These are phyloP conservation scores for Lagenidium sp. DNA, from an alignment of 352 stramenopile genomes.

Conservation along the genomic window DNA sequence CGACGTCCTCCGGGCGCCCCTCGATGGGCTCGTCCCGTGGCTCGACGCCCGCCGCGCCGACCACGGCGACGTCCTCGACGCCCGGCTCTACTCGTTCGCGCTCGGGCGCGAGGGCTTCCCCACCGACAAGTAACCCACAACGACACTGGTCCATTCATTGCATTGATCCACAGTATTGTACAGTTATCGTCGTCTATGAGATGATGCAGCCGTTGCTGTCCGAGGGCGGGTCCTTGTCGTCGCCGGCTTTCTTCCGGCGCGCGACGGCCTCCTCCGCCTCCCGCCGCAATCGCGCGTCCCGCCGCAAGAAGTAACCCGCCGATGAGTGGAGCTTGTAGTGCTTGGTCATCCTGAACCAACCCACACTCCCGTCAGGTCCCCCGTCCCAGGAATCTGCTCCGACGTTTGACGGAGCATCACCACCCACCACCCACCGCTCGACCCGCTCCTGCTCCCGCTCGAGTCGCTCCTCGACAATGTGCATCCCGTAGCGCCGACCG, in stretches of 20 bases:
- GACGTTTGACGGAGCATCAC: not conserved
- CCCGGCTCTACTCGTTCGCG: constrained; percentile 48
- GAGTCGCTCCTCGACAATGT: constrained; percentile 64
- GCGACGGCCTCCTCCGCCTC: constrained; percentile 33
- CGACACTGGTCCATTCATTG: no score
- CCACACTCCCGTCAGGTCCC: no score
- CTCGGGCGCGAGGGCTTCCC: constrained; percentile 36
- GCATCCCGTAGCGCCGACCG: constrained; percentile 55
- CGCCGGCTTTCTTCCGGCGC: constrained; percentile 12
- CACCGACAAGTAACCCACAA: no score
- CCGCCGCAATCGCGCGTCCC: constrained; percentile 50
- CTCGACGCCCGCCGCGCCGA: constrained; percentile 23
- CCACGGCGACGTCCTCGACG: constrained; percentile 41
- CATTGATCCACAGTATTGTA: no score
- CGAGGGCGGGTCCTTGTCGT: constrained; percentile 8
- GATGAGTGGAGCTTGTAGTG: constrained; percentile 65
- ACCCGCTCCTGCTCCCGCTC: constrained; percentile 61
- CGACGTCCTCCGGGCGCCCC: constrained; percentile 42
- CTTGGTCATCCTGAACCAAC: constrained; percentile 50
- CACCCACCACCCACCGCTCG: constrained; percentile 17
- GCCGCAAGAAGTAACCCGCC: constrained; percentile 65
- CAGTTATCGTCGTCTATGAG: constrained; percentile 8
- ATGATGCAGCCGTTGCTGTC: constrained; percentile 23
- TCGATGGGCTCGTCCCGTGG: constrained; percentile 61
- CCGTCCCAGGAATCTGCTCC: no score